Conservation (phyloP, 2,329 filamentous ascomycete species). For the Thyridium curvatum region DNA sequence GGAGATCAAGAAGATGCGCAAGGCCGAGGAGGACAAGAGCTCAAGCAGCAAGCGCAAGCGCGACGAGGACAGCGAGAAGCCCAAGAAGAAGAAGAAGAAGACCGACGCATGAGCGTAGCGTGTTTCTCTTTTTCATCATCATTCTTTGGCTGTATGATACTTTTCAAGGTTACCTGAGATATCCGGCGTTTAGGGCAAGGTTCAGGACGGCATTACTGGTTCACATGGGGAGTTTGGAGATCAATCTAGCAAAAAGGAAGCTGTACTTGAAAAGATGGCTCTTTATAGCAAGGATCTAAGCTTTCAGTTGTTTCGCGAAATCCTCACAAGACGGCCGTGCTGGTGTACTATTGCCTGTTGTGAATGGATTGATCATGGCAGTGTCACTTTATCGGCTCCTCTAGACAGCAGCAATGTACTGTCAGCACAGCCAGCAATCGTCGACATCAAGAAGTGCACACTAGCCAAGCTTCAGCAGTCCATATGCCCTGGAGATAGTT, state of each 20-base stretch:
- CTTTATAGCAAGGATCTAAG: no score
- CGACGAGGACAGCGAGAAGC: conserved; percentile 57
- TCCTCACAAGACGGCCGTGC: no score
- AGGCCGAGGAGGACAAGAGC: conserved; percentile 20
- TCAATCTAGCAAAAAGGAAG: conserved; percentile 6
- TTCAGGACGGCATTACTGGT: conserved; percentile 6
- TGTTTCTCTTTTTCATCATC: conserved; percentile 4
- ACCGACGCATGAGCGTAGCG: conserved; percentile 4
- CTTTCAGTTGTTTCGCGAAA: no score
- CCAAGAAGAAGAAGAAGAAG: conserved; percentile 45
- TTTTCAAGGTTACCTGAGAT: conserved; percentile 13
- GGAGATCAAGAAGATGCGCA: conserved; percentile 27
- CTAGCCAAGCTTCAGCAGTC: no score
- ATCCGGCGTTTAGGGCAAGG: conserved; percentile 14
- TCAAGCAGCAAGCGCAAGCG: conserved; percentile 60
- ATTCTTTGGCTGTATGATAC: conserved; percentile 17
- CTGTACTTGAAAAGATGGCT: no score
- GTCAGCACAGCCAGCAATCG: no score
- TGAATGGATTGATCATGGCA: no score
- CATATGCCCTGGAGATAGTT: no score
- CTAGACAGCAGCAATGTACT: no score
- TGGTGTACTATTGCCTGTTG: no score
- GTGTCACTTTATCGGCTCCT: no score
- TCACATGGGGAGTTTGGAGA: conserved; percentile 12
- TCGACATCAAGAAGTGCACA: no score